These are phyloP conservation scores for Heimioporus retisporus DNA, from an alignment of 1,284 basidiomycete species.

Conservation along the genomic window DNA sequence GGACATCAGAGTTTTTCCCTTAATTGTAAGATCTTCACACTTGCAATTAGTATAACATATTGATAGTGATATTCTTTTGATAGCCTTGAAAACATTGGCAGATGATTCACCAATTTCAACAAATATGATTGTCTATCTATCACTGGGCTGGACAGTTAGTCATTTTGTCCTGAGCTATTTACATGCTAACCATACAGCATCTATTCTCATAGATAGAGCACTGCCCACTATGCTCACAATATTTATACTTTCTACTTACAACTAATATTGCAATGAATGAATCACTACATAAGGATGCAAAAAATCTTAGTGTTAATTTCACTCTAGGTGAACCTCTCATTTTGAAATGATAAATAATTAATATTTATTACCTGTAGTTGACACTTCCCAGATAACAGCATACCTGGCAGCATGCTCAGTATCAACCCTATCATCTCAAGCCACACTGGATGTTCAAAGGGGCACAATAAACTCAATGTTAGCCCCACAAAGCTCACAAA, in stretches of 20 bases:
- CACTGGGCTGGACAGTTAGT: background rate
- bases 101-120: background rate
- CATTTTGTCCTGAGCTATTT: background rate
- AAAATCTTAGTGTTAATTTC: background rate
- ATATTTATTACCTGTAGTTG: background rate
- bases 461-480: background rate
- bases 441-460: background rate
- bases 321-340: background rate
- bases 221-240: too few relatives aligned
- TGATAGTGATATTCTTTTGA: too few relatives aligned
- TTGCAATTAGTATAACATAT: background rate
- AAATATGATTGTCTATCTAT: background rate
- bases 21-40: background rate
- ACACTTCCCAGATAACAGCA: background rate
- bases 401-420: constrained; percentile 7
- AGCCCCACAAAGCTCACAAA: background rate
- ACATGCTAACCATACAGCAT: too few relatives aligned
- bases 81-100: background rate
- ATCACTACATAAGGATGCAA: too few relatives aligned
- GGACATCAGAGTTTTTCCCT: background rate
- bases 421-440: background rate
- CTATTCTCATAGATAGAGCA: too few relatives aligned
- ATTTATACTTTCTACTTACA: too few relatives aligned
- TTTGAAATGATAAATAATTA: background rate
- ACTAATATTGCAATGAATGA: too few relatives aligned